Evolutionary conservation across 192 early-diverging fungal species (phyloP).

Genomic region (Umbelopsis isabellina): DNA sequence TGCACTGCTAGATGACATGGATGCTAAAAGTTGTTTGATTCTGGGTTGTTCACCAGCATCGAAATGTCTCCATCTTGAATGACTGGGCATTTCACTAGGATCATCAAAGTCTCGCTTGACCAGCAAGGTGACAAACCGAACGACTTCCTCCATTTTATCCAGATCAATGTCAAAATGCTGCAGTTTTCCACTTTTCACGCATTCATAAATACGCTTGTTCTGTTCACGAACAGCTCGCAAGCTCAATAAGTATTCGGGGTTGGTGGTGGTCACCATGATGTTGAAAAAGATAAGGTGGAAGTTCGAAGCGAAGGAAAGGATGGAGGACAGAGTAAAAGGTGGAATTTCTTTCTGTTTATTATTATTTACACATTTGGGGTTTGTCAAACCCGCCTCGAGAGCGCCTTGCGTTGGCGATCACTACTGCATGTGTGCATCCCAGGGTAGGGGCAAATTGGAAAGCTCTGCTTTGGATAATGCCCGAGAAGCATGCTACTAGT

Average conservation of each 20-base stretch:
- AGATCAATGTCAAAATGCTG: conserved; percentile 78
- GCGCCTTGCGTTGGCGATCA: conserved; percentile 18
- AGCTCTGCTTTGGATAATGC: no score
- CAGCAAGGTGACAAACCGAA: conserved; percentile 60
- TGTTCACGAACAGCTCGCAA: conserved; percentile 77
- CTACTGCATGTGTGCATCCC: background rate
- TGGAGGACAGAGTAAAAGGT: background rate
- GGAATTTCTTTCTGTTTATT: conserved; percentile 4
- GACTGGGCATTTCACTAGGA: conserved; percentile 80
- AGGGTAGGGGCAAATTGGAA: no score
- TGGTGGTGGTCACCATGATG: background rate
- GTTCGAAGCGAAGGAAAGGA: background rate
- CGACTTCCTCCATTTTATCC: conserved; percentile 65
- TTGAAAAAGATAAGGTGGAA: background rate
- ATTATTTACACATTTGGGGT: background rate
- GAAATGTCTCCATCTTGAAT: conserved; percentile 91
- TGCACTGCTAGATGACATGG: conserved; percentile 42
- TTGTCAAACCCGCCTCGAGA: conserved; percentile 14
- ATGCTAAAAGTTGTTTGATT: conserved; percentile 50
- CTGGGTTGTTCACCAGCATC: conserved; percentile 56
- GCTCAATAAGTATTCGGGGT: conserved; percentile 57
- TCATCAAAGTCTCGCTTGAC: conserved; percentile 44
- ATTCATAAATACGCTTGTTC: conserved; percentile 61
- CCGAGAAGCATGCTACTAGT: no score
- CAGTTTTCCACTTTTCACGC: conserved; percentile 55